A percentile compares a stretch with the other conserved stretches of the same genome.
Conservation (phyloP, 495 filamentous ascomycete species). For the Niebla homalea region DNA sequence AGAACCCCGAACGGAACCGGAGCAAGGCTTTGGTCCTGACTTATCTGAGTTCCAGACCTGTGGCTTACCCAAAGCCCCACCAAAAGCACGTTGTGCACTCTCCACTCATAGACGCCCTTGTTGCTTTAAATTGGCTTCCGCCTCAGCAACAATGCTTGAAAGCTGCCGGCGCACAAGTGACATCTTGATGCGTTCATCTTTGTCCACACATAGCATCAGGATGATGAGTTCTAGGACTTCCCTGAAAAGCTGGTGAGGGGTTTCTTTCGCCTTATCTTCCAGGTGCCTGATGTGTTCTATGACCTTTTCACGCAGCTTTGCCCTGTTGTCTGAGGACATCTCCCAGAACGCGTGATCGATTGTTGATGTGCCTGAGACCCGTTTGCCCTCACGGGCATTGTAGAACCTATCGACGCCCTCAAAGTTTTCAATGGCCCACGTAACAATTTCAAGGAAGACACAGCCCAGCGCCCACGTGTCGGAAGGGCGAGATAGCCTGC, state of each 20-base stretch:
- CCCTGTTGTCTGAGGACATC: not conserved
- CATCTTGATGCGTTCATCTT: not conserved
- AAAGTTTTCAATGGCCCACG: conserved; percentile 4
- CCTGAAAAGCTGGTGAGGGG: not conserved
- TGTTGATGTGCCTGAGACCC: not conserved
- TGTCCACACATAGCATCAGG: conserved; percentile 2
- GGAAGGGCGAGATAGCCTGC: conserved; percentile 25
- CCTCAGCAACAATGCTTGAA: too few relatives aligned
- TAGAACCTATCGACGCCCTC: not conserved
- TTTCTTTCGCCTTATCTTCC: not conserved
- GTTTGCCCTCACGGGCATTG: not conserved
- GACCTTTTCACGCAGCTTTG: not conserved
- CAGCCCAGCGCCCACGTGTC: conserved; percentile 38
- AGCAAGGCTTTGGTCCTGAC: too few relatives aligned
- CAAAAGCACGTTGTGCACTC: too few relatives aligned
- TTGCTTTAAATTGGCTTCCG: too few relatives aligned
- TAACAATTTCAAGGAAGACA: conserved; percentile 30
- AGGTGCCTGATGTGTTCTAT: not conserved
- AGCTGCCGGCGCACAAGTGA: not conserved
- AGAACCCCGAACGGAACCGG: too few relatives aligned
- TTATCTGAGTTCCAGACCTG: too few relatives aligned
- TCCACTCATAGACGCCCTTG: too few relatives aligned
- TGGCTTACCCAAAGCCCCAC: too few relatives aligned
- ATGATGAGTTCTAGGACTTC: conserved; percentile 1
- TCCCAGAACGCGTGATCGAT: conserved; percentile 9